These are phyloP conservation scores for Auricularia cornea DNA, from an alignment of 768 basidiomycete species.

Conservation along the genomic window DNA sequence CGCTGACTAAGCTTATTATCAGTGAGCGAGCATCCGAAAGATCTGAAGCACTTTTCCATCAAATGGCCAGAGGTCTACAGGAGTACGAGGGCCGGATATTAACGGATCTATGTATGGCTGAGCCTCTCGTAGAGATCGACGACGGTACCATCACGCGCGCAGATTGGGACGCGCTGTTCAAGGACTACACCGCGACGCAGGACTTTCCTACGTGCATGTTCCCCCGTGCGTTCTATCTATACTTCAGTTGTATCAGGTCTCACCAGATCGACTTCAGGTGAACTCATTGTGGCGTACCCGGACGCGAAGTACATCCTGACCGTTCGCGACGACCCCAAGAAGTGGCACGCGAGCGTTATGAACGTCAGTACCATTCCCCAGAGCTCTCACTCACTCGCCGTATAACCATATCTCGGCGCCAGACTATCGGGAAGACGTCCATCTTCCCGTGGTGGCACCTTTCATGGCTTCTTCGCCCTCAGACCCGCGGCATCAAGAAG, in stretches of 20 bases:
- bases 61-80: not conserved
- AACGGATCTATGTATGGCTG: no score
- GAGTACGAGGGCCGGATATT: not conserved
- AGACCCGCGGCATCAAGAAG: not conserved
- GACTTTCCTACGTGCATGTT: constrained; percentile 1
- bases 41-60: not conserved
- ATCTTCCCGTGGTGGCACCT: not conserved
- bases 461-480: not conserved
- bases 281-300: not conserved
- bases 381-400: not conserved
- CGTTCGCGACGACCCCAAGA: not conserved
- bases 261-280: not conserved
- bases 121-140: not conserved
- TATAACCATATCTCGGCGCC: not conserved
- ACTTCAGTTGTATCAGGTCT: not conserved
- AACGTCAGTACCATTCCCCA: not conserved
- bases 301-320: not conserved
- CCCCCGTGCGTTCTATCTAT: not conserved
- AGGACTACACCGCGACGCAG: not conserved
- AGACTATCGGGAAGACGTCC: not conserved
- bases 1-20: not conserved
- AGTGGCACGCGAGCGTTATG: not conserved
- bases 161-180: not conserved
- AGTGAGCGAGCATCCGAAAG: not conserved
- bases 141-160: not conserved